phyloP scores from a whole-genome alignment of 2,329 filamentous ascomycete genomes.

The Orbilia ellipsospora region DNA sequence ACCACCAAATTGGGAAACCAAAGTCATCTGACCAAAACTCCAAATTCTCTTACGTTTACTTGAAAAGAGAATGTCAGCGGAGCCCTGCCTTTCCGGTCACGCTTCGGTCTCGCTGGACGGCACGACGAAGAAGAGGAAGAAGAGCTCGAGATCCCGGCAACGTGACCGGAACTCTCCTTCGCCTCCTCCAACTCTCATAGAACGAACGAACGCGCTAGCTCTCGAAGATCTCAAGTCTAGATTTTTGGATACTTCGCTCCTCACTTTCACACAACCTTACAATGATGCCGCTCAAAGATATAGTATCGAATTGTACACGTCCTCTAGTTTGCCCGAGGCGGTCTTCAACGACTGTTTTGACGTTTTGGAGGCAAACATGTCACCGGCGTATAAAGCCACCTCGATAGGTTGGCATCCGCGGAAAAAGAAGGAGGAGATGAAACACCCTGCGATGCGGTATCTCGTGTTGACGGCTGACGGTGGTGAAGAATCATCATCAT shows the following conservation, averaged over 20 bases:
- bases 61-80: conserved; percentile 21
- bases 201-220: conserved; percentile 37
- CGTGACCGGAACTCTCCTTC: conserved; percentile 11
- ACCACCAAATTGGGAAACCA: too few species aligned
- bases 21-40: too few species aligned
- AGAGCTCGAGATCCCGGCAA: not conserved
- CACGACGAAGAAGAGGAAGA: conserved; percentile 28
- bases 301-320: conserved; percentile 56
- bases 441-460: conserved; percentile 58
- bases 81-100: conserved; percentile 25
- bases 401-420: conserved; percentile 57
- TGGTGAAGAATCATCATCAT: conserved; percentile 60
- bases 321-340: conserved; percentile 48
- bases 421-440: conserved; percentile 58
- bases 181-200: conserved; percentile 37
- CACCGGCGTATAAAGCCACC: conserved; percentile 55
- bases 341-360: conserved; percentile 56
- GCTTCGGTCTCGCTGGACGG: conserved; percentile 36
- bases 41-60: too few species aligned
- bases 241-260: conserved; percentile 41
- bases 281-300: conserved; percentile 25
- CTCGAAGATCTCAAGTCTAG: conserved; percentile 45
- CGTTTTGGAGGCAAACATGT: conserved; percentile 57
- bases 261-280: conserved; percentile 12
- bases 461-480: conserved; percentile 66